Percentiles rank a stretch among this genome's conserved stretches.
Evolutionary conservation across 345 rosid genomes (phyloP).

Genomic region (Jatropha curcas): DNA sequence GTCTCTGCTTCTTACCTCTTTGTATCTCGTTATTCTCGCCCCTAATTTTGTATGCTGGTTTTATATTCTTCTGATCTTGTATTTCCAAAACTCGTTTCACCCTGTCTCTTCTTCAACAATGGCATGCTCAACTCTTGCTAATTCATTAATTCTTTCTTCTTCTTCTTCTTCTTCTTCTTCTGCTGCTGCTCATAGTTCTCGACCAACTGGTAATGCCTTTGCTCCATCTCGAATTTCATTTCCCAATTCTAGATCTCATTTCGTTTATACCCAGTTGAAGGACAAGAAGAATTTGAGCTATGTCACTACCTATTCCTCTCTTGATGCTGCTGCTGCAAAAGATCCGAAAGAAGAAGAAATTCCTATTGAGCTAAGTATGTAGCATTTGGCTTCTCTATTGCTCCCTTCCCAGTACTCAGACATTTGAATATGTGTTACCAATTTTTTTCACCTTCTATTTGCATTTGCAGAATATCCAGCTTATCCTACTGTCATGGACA

Average conservation of each 20-base stretch:
- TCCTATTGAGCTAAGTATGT: slow-evolving; percentile 56
- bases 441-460: neutral
- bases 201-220: slow-evolving; percentile 1
- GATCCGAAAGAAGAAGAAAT: slow-evolving; percentile 31
- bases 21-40: too few relatives aligned
- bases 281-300: slow-evolving; percentile 3
- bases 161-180: slow-evolving; percentile 17
- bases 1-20: too few relatives aligned
- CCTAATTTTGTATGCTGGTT: too few relatives aligned
- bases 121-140: slow-evolving; percentile 14
- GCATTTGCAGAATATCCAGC: slow-evolving; percentile 54
- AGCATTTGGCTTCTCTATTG: neutral
- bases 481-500: slow-evolving; percentile 81
- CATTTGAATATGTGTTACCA: neutral
- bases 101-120: slow-evolving; percentile 14
- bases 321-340: slow-evolving; percentile 29
- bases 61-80: too few relatives aligned
- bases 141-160: slow-evolving; percentile 22
- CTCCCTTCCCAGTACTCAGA: neutral
- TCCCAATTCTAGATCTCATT: slow-evolving; percentile 11
- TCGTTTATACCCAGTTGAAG: slow-evolving; percentile 10
- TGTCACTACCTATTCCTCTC: slow-evolving; percentile 35
- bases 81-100: too few relatives aligned
- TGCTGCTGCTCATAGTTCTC: neutral
- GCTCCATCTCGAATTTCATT: slow-evolving; percentile 22